These are phyloP conservation scores for Tieghemiomyces parasiticus DNA, from an alignment of 192 early-diverging fungal genomes.

Conservation along the genomic window DNA sequence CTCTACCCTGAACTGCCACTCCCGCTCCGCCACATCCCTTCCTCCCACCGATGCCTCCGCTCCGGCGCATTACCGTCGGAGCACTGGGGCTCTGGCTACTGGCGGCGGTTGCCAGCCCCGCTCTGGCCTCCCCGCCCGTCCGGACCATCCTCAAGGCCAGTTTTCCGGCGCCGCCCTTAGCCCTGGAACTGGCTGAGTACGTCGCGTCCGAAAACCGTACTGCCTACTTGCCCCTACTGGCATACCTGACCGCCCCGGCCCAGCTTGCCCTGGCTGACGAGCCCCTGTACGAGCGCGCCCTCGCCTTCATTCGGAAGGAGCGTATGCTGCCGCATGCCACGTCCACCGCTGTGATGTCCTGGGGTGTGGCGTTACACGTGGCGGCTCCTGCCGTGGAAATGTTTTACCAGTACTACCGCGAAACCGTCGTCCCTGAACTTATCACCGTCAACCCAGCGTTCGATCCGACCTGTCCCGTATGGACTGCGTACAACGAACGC, in stretches of 20 bases:
- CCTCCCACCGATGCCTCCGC: too few relatives aligned
- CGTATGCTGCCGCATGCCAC: constrained; percentile 23
- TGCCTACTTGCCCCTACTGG: constrained; percentile 45
- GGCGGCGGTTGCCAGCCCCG: too few relatives aligned
- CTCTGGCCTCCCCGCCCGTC: constrained; percentile 35
- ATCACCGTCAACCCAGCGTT: constrained; percentile 23
- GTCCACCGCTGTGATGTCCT: constrained; percentile 41
- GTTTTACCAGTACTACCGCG: constrained; percentile 66
- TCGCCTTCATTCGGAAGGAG: constrained; percentile 30
- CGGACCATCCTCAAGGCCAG: constrained; percentile 27
- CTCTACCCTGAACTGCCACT: too few relatives aligned
- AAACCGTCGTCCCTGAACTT: constrained; percentile 42
- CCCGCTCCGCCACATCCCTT: too few relatives aligned
- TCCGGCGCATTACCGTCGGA: too few relatives aligned
- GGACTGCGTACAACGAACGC: constrained; percentile 47
- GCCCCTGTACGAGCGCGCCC: constrained; percentile 29
- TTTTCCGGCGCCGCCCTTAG: constrained; percentile 52
- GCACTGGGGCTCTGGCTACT: too few relatives aligned
- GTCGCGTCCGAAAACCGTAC: constrained; percentile 45
- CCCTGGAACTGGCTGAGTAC: constrained; percentile 63
- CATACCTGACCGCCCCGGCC: constrained; percentile 29
- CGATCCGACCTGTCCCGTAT: constrained; percentile 35
- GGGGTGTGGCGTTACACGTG: constrained; percentile 50
- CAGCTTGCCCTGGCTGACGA: constrained; percentile 19
- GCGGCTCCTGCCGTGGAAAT: constrained; percentile 70